These are phyloP conservation scores for Cicer cuneatum DNA, from an alignment of 306 rosid species.

Conservation along the genomic window DNA sequence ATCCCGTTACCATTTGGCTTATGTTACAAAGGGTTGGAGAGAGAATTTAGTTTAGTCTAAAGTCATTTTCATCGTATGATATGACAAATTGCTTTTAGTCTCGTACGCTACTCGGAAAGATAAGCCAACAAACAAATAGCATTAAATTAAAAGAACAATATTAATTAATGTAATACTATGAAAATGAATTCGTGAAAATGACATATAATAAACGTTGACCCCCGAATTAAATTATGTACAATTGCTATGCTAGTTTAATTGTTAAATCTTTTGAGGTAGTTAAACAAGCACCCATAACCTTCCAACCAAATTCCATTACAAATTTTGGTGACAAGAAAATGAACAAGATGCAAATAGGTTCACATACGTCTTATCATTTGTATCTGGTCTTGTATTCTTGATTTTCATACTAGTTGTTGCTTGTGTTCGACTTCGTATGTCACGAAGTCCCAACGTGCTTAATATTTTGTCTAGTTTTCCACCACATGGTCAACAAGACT, in stretches of 20 bases:
- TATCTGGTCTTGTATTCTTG: constrained; percentile 28
- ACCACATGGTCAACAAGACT: not conserved
- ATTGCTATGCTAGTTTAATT: not conserved
- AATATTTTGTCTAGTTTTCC: constrained; percentile 3
- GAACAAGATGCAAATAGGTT: constrained; percentile 21
- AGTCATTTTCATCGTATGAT: not conserved
- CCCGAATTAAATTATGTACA: not conserved
- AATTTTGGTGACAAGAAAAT: not conserved
- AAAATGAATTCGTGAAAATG: not conserved
- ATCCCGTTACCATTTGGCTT: too few species aligned
- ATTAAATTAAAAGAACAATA: not conserved
- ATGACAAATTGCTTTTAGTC: not conserved
- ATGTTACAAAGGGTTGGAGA: too few species aligned
- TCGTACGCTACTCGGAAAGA: constrained; percentile 1
- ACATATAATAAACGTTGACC: constrained; percentile 12
- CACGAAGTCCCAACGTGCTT: not conserved
- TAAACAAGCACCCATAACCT: not conserved
- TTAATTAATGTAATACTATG: not conserved
- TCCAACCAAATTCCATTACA: not conserved
- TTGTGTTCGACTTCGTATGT: constrained; percentile 39
- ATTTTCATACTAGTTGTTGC: constrained; percentile 24
- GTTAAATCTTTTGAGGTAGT: not conserved
- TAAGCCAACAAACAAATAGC: not conserved
- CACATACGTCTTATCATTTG: constrained; percentile 27
- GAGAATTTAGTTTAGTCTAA: not conserved